Base-by-base conservation (phyloP, 2,329 filamentous ascomycete genomes). In the Phyllosticta citriasiana region DNA sequence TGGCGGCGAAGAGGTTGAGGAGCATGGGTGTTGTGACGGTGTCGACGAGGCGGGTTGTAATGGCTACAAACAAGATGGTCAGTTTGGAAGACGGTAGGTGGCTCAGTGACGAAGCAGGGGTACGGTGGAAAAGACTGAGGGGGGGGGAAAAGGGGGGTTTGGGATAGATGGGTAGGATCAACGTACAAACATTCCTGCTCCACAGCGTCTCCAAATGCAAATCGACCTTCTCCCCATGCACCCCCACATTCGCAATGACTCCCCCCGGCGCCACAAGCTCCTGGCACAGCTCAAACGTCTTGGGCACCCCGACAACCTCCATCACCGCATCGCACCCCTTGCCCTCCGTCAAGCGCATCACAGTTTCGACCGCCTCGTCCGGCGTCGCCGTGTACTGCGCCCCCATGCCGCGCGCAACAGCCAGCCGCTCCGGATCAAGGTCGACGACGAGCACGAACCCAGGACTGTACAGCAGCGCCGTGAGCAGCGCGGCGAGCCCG, bases 301-400 rank as follows among this genome's bases (percentile, higher is more conserved):
- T 74, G 0, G 80, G 79, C 8, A 81, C 72, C 1, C 82, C 82
- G 1, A 84, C 83, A 0, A 80, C 81, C 67, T 84, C 82, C 57
- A 84, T 82, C 0, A 85, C 82, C 0, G 79, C 74, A 62, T 85
- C 82, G 64, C 80, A 83, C 0, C 82, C 82, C 58, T 77, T 73
- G 1, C 76, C 78, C n/a, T 77, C 76, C 0, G 80, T 82, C 57
- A 82, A 64, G 0, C 68, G 69, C 65, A 73, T 73, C 2, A 82
- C 72, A 2, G 66, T 64, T 9, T 75, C 71, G 4, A 74, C 69
- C 0, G 74, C 71, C n/a, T 76, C 52, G 8, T 59, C 56, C 71
- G 0, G 67, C 66, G 4, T 72, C 63, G 2, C 65, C 66, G 73
- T 74, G 25, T 77, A 71, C 57, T 76, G 72, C 0, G 82, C 82